Evolutionary conservation across 495 filamentous ascomycete species (phyloP).

Genomic region (Annulohypoxylon nitens): DNA sequence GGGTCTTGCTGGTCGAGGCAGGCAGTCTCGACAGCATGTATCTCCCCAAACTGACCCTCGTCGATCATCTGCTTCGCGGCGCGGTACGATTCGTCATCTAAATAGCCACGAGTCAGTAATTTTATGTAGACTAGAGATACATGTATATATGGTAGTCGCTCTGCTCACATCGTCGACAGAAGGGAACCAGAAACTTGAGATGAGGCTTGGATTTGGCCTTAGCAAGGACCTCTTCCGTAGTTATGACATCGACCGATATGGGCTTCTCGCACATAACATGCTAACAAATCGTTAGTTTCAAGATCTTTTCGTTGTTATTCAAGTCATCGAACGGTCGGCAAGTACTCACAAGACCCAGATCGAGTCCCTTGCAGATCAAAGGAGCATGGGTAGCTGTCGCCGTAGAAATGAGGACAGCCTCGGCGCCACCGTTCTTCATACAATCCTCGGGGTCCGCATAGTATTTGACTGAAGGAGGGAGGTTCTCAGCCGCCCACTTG

Average conservation of each 20-base stretch:
- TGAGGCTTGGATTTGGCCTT: not conserved
- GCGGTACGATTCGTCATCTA: not conserved
- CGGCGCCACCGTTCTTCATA: not conserved
- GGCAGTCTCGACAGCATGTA: not conserved
- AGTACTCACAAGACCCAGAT: not conserved
- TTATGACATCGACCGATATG: not conserved
- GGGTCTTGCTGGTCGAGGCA: not conserved
- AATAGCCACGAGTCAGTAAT: not conserved
- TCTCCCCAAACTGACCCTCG: not conserved
- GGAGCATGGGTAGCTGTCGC: not conserved
- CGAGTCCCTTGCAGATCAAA: not conserved
- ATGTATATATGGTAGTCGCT: no score
- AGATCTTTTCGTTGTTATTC: not conserved
- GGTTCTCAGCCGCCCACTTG: not conserved
- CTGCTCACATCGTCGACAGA: not conserved
- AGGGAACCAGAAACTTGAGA: not conserved
- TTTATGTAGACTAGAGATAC: no score
- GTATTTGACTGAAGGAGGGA: not conserved
- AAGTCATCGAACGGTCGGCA: not conserved
- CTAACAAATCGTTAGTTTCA: not conserved
- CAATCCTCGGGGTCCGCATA: slow-evolving; percentile 2
- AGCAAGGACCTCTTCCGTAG: not conserved
- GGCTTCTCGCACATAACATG: not conserved
- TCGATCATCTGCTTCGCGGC: not conserved
- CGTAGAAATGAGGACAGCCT: not conserved